phyloP scores from a whole-genome alignment of 2,329 filamentous ascomycete genomes.

The Coniosporium uncinatum region DNA sequence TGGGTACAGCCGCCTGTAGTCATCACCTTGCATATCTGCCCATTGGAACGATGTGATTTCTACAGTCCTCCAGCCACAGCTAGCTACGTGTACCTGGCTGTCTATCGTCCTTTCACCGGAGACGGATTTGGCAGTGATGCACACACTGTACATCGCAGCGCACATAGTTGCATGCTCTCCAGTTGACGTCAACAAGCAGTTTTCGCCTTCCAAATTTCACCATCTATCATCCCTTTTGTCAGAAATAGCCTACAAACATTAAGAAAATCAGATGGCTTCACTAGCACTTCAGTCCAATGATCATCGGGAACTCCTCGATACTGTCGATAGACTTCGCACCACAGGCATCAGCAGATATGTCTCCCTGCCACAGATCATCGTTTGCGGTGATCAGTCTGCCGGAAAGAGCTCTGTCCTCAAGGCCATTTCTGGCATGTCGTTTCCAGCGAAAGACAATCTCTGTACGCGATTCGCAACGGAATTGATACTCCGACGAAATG shows the following conservation, averaged over 20 bases:
- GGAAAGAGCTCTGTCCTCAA: conserved; percentile 63
- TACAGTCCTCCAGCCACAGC: no score
- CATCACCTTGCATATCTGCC: no score
- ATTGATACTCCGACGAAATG: conserved; percentile 47
- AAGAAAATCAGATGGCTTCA: not conserved
- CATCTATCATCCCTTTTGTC: not conserved
- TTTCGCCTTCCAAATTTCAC: not conserved
- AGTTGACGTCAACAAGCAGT: not conserved
- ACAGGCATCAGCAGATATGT: conserved; percentile 41
- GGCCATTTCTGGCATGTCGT: conserved; percentile 55
- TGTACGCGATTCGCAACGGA: conserved; percentile 60
- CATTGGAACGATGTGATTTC: no score
- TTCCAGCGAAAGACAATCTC: conserved; percentile 47
- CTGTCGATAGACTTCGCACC: conserved; percentile 49
- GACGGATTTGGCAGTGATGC: no score
- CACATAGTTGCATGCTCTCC: no score
- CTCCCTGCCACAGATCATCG: conserved; percentile 48
- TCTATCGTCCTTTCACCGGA: no score
- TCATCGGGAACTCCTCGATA: conserved; percentile 50
- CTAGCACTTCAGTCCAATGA: conserved; percentile 32
- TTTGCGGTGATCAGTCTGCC: conserved; percentile 54
- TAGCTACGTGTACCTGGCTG: no score
- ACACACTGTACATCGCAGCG: no score
- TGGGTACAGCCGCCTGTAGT: no score
- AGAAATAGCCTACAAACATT: not conserved